Evolutionary conservation across 495 filamentous ascomycete species (phyloP).

Genomic region (Copromyces sp.): DNA sequence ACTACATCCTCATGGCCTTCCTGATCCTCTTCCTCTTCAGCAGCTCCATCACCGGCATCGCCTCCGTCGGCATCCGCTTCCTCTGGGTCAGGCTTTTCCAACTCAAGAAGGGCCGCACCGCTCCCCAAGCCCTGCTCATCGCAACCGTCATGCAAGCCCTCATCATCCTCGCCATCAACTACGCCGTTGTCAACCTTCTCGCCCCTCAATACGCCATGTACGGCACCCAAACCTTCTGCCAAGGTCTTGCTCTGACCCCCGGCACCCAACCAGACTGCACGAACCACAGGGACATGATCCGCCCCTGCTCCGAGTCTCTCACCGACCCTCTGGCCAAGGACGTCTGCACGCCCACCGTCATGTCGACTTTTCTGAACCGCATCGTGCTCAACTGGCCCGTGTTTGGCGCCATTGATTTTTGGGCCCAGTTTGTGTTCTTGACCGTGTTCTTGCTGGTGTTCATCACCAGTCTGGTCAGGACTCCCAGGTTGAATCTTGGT

Average conservation of each 20-base stretch:
- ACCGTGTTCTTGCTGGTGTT: conserved; percentile 73
- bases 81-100: conserved; percentile 88
- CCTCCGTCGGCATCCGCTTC: conserved; percentile 84
- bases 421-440: conserved; percentile 88
- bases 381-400: conserved; percentile 93
- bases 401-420: conserved; percentile 88
- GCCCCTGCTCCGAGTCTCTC: conserved; percentile 67
- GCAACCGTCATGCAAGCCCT: conserved; percentile 84
- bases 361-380: conserved; percentile 85
- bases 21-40: conserved; percentile 78
- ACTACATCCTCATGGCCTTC: conserved; percentile 79
- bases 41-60: conserved; percentile 75
- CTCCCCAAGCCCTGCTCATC: conserved; percentile 85
- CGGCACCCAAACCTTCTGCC: conserved; percentile 90
- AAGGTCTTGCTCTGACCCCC: conserved; percentile 44
- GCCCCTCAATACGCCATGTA: conserved; percentile 93
- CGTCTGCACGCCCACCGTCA: conserved; percentile 83
- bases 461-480: conserved; percentile 62
- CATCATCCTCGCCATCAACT: conserved; percentile 82
- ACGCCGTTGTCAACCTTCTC: conserved; percentile 79
- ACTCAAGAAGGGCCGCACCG: conserved; percentile 77
- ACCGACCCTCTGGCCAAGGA: conserved; percentile 50
- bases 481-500: conserved; percentile 62
- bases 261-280: conserved; percentile 66
- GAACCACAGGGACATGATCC: conserved; percentile 59